These are phyloP conservation scores for Boletus pseudo-olivaceus DNA, from an alignment of 768 basidiomycete species.

Conservation along the genomic window DNA sequence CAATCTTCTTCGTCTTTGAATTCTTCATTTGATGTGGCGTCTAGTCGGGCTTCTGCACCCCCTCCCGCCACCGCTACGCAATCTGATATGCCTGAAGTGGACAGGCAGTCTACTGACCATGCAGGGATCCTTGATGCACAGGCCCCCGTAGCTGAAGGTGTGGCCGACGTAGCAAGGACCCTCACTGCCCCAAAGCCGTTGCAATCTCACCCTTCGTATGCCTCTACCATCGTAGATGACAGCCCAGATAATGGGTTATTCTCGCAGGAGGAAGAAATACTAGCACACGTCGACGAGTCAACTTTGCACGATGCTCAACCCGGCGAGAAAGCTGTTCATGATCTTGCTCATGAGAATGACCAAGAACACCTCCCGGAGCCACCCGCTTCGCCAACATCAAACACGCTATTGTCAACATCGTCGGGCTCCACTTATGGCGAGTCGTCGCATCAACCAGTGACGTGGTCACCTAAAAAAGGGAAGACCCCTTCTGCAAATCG, in stretches of 20 bases:
- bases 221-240: conserved; percentile 52
- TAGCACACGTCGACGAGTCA: conserved; percentile 16
- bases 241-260: conserved; percentile 34
- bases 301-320: conserved; percentile 14
- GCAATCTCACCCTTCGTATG: conserved; percentile 42
- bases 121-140: conserved; percentile 45
- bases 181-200: conserved; percentile 31
- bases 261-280: conserved; percentile 26
- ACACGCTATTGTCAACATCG: conserved; percentile 38
- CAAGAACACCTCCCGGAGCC: conserved; percentile 57
- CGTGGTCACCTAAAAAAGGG: conserved; percentile 30
- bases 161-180: conserved; percentile 1
- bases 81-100: conserved; percentile 37
- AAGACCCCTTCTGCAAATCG: conserved; percentile 72
- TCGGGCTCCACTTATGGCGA: conserved; percentile 45
- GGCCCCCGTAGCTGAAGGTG: conserved; percentile 23
- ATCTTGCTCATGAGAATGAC: conserved; percentile 18
- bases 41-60: conserved; percentile 39
- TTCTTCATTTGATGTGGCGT: conserved; percentile 44
- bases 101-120: conserved; percentile 46
- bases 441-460: conserved; percentile 32
- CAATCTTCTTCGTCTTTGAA: conserved; percentile 32
- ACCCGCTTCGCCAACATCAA: conserved; percentile 53
- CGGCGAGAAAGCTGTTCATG: conserved; percentile 19
- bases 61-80: conserved; percentile 27